Evolutionary conservation across 257 asterid genomes (phyloP), one percentile per base, ranked within the genome.

Genomic region (Petunia secreta): DNA sequence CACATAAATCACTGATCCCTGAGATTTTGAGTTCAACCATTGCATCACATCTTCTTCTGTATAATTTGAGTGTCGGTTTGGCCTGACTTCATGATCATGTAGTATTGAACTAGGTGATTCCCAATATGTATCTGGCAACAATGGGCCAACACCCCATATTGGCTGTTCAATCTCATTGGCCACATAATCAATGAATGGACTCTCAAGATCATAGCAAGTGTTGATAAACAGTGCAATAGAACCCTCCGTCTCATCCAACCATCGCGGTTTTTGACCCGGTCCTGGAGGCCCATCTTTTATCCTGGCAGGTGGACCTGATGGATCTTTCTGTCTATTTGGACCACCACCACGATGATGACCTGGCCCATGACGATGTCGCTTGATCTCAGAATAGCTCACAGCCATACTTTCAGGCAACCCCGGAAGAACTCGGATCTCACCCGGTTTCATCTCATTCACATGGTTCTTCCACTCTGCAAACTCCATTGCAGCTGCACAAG

Each of bases 401-500:
- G 88, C 88, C 90, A 93, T 80, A 62, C 83, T 71, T 43, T 87
- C 91, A 6, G 95, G 97, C 68, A 93, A 80, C 80, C 94, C 94
- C 43, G 88, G 38, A n/a, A 91, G 9, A 0, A 74, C 2, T 4
- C 88, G 87, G 84, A 80, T 86, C 86, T 86, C 90, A 8, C 87
- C 82, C 4, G 89, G 88, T 10, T 84, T 81, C 86, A 91, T 76
- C 5, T 89, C 87, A 0, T 79, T 89, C 0, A 79, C 87, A 1
- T 80, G 81, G 4, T 87, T 88, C 68, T 88, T 89, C 98, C 92
- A 91, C 2, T 86, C 87, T 0, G 94, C 92, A 34, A 86, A 63
- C 83, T 87, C 90, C 87, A 91, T 84, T 0, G 98, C 97, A 25
- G 92, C 77, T 38, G 92, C 80, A 38, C 93, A 87, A 15, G 95